These are phyloP conservation scores for Avena atlantica DNA, from an alignment of 176 grass and related monocot genomes.

Conservation along the genomic window DNA sequence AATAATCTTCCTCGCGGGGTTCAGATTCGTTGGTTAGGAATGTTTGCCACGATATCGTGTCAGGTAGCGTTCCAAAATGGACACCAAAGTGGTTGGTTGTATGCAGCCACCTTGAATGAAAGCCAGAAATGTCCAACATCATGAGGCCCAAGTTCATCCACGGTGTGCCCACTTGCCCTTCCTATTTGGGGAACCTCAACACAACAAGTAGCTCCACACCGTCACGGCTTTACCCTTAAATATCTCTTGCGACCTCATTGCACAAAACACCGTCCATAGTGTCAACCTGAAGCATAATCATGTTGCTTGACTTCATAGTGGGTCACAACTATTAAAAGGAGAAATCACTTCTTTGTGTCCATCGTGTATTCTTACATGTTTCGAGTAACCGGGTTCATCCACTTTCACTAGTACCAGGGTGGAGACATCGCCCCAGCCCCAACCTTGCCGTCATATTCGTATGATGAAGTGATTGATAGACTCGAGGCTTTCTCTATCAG, in stretches of 20 bases:
- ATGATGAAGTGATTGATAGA: too few relatives aligned
- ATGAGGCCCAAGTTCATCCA: constrained; percentile 43
- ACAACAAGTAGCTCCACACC: neutral
- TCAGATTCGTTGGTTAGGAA: constrained; percentile 58
- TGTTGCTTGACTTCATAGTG: neutral
- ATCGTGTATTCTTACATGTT: too few relatives aligned
- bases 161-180: neutral
- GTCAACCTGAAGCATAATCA: neutral
- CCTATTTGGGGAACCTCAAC: constrained; percentile 10
- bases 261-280: neutral
- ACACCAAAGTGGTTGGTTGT: constrained; percentile 28
- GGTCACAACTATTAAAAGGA: neutral
- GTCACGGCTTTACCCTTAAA: neutral
- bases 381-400: too few relatives aligned
- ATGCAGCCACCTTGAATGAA: constrained; percentile 40
- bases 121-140: constrained; percentile 28
- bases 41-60: constrained; percentile 37
- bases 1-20: too few relatives aligned
- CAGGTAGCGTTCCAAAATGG: constrained; percentile 32
- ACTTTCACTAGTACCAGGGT: too few relatives aligned
- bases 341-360: neutral
- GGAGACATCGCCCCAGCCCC: too few relatives aligned
- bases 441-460: too few relatives aligned
- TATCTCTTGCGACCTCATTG: neutral
- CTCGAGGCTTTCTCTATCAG: too few relatives aligned